Conservation (phyloP, 257 asterid genomes). For the Petrea volubilis region DNA sequence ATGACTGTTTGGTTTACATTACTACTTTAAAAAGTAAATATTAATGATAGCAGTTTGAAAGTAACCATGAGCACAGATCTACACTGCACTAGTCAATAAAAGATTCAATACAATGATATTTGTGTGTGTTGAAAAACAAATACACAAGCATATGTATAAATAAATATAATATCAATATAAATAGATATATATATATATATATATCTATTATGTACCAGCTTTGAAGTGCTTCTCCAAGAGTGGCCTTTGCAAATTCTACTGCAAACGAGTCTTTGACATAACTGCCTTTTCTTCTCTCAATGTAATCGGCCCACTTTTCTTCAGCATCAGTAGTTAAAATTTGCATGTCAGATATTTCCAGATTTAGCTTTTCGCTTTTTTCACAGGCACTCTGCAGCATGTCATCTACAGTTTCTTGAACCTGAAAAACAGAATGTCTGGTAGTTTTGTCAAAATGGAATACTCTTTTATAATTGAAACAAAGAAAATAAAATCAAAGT, state of each 20-base stretch:
- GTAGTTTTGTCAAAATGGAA: neutral
- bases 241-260: conserved; percentile 30
- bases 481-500: neutral
- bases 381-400: conserved; percentile 33
- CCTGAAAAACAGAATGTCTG: conserved; percentile 26
- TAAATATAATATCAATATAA: too few species aligned
- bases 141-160: too few species aligned
- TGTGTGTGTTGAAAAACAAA: too few species aligned
- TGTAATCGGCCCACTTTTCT: conserved; percentile 37
- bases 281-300: conserved; percentile 26
- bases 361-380: conserved; percentile 29
- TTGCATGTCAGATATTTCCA: conserved; percentile 37
- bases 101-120: too few species aligned
- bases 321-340: conserved; percentile 29
- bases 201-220: conserved; percentile 42
- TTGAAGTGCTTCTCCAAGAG: conserved; percentile 36
- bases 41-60: too few species aligned
- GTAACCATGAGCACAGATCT: too few species aligned
- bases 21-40: too few species aligned
- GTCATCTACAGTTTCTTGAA: conserved; percentile 39
- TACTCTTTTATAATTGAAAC: neutral
- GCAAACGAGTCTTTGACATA: conserved; percentile 33
- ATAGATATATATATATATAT: too few species aligned
- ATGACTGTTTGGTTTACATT: too few species aligned
- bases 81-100: too few species aligned